phyloP scores from a whole-genome alignment of 2,329 filamentous ascomycete species.

The Arthroderma sp. region DNA sequence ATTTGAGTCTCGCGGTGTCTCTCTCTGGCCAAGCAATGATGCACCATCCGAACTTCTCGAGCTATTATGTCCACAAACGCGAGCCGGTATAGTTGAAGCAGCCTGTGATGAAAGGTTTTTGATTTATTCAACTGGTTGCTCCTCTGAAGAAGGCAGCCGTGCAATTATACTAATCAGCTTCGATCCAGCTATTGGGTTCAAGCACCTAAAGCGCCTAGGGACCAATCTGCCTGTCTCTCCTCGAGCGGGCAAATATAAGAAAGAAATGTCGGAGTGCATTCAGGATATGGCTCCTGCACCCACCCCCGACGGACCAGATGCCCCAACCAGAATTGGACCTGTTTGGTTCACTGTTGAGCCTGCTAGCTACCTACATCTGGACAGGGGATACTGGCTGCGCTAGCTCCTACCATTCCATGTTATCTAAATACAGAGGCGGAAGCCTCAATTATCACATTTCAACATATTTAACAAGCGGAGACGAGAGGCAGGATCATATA shows the following conservation, averaged over 20 bases:
- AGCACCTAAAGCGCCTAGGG: constrained; percentile 6
- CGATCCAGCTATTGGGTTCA: constrained; percentile 10
- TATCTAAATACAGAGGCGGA: too few relatives aligned
- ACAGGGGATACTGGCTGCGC: constrained; percentile 12
- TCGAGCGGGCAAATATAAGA: background rate
- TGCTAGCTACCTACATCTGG: constrained; percentile 9
- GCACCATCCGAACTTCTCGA: constrained; percentile 24
- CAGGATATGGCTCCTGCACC: background rate
- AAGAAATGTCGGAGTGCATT: background rate
- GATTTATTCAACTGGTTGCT: constrained; percentile 10
- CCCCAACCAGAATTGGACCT: background rate
- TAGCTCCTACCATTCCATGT: background rate
- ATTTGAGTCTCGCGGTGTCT: constrained; percentile 26
- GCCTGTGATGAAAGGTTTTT: constrained; percentile 11
- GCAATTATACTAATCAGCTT: constrained; percentile 12
- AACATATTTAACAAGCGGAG: too few relatives aligned
- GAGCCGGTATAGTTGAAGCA: constrained; percentile 14
- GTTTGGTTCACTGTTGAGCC: constrained; percentile 9
- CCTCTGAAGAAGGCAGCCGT: constrained; percentile 3
- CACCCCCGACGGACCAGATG: constrained; percentile 1
- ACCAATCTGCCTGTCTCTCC: background rate
- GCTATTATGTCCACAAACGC: constrained; percentile 26
- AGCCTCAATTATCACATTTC: too few relatives aligned
- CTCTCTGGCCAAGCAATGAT: constrained; percentile 30
- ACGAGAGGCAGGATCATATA: too few relatives aligned